phyloP scores from a whole-genome alignment of 352 stramenopile species.

The Pilasporangium apinafurcum region DNA sequence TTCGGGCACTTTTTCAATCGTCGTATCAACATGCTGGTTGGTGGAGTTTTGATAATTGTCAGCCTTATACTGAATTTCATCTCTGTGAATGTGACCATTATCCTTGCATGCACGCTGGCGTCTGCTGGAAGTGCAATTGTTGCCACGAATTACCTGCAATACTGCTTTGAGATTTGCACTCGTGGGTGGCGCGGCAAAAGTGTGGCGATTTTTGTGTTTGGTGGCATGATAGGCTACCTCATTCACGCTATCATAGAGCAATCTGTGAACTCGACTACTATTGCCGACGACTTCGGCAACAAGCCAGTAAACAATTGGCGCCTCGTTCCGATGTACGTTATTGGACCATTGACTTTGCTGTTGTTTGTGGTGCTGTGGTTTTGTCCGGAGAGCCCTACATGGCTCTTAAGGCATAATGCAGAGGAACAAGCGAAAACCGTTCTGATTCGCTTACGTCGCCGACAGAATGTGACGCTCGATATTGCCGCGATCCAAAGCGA shows the following conservation, averaged over 20 bases:
- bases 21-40: constrained; percentile 51
- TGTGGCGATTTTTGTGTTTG: constrained; percentile 74
- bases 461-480: constrained; percentile 63
- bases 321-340: constrained; percentile 52
- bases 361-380: constrained; percentile 55
- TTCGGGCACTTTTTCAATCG: constrained; percentile 57
- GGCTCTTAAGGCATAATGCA: constrained; percentile 49
- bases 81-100: constrained; percentile 35
- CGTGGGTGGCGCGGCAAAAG: constrained; percentile 85
- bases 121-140: constrained; percentile 58
- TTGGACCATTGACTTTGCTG: constrained; percentile 44
- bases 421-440: constrained; percentile 47
- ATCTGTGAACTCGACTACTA: constrained; percentile 39
- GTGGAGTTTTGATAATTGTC: constrained; percentile 35
- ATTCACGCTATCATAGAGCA: constrained; percentile 52
- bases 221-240: constrained; percentile 62
- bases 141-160: constrained; percentile 70
- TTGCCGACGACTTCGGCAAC: constrained; percentile 22
- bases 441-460: constrained; percentile 52
- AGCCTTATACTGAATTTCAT: constrained; percentile 60
- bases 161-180: constrained; percentile 84
- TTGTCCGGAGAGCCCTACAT: constrained; percentile 77
- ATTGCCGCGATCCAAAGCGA: constrained; percentile 49
- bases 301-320: constrained; percentile 56
- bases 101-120: constrained; percentile 44